Evolutionary conservation across 2,329 filamentous ascomycete species (phyloP).

Genomic region (Beauveria sp.): DNA sequence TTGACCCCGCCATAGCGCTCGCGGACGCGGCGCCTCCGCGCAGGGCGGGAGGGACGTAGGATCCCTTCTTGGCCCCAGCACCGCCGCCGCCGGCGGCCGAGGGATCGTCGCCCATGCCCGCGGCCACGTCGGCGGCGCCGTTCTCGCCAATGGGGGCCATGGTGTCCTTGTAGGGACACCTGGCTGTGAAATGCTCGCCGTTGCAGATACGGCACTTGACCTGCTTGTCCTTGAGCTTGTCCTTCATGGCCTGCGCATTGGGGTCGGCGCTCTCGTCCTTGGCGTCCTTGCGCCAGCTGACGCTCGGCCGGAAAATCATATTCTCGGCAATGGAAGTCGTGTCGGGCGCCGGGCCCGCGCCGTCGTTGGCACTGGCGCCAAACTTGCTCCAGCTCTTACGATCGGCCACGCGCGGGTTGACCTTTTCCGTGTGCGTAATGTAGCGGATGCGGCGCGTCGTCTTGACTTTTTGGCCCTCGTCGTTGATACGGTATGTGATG

Average conservation of each 20-base stretch:
- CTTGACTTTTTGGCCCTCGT: slow-evolving; percentile 93
- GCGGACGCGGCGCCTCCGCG: slow-evolving; percentile 58
- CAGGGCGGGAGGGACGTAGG: slow-evolving; percentile 91
- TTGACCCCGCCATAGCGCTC: slow-evolving; percentile 63
- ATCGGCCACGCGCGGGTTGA: slow-evolving; percentile 95
- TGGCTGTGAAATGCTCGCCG: slow-evolving; percentile 97
- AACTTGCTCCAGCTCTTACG: slow-evolving; percentile 93
- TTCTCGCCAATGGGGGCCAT: slow-evolving; percentile 79
- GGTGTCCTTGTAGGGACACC: slow-evolving; percentile 99
- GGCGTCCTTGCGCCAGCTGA: slow-evolving; percentile 89
- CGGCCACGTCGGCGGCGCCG: slow-evolving; percentile 44
- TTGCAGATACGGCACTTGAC: slow-evolving; percentile 99
- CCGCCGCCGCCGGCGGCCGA: slow-evolving; percentile 37
- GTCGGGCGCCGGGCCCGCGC: slow-evolving; percentile 72
- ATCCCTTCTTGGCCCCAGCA: slow-evolving; percentile 59
- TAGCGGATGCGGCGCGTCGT: slow-evolving; percentile 92
- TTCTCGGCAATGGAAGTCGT: slow-evolving; percentile 95
- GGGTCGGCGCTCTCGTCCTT: slow-evolving; percentile 70
- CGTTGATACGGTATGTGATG: slow-evolving; percentile 82
- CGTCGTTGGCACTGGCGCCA: slow-evolving; percentile 79
- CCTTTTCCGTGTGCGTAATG: slow-evolving; percentile 82
- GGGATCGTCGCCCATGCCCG: slow-evolving; percentile 45
- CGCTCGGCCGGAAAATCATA: slow-evolving; percentile 88
- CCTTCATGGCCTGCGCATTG: slow-evolving; percentile 68
- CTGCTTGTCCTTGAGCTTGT: slow-evolving; percentile 95